Evolutionary conservation across 2,329 filamentous ascomycete species (phyloP), one percentile per base, ranked within the genome.

Genomic region (Fusarium haematococcum): DNA sequence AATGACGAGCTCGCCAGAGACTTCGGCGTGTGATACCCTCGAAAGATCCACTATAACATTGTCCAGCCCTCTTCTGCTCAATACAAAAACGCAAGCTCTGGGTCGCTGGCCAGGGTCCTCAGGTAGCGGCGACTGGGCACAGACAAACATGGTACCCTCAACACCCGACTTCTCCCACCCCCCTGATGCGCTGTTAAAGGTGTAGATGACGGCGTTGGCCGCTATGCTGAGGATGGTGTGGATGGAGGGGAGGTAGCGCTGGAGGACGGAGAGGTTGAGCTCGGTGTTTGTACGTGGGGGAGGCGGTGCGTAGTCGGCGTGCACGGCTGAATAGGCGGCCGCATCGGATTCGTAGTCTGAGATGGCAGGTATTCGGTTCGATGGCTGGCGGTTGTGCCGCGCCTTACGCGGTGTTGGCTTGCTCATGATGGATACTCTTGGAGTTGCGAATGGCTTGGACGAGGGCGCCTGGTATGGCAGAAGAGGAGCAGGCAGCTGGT

Each of bases 141-240:
- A 97, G 63, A 98, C 90, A 82, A 98, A 99, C 74, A 98, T 86
- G 14, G 94, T 94, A 43, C 97, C 97, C 83, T 98, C 95, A 13
- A 95, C 89, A 65, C 92, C 93, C 54, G 90, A 90, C 86, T 97
- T 97, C 80, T 97, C 93, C 97, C 97, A 98, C 69, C 87, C 84
- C 62, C 89, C 86, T 4, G 90, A 88, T 6, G 87, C 83, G 56
- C 90, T 87, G 71, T 88, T 90, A 85, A 97, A 97, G 57, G 89
- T 90, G 86, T 98, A 98, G 75, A 98, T 89, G 39, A 97, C 94
- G 30, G 94, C 93, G 79, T 96, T 97, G 35, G 94, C 92, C 7
- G 95, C 95, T 75, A 97, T 93, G 72, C 93, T 92, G 73, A 95
- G 87, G 80, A 98, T 95, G 62, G 88, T 85, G 68, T 87, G 86